These are phyloP conservation scores for Hippophae gyantsensis DNA, from an alignment of 306 rosid species.

Conservation along the genomic window DNA sequence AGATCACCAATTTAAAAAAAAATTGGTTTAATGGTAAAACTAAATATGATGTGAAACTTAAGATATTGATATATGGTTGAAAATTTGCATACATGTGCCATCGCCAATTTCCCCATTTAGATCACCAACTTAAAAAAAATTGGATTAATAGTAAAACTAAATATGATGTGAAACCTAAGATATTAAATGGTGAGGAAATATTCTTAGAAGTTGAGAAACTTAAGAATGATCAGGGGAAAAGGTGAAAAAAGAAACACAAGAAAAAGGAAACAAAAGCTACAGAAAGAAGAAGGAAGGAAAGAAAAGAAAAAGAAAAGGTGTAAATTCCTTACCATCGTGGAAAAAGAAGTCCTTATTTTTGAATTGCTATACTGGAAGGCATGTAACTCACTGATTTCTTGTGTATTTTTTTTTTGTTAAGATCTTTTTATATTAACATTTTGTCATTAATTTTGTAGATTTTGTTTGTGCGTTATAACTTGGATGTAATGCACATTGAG, in stretches of 20 bases:
- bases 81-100: background rate
- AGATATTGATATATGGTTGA: background rate
- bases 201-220: background rate
- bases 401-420: too few species aligned
- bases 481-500: background rate
- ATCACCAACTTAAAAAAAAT: background rate
- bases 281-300: background rate
- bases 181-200: background rate
- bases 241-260: too few species aligned
- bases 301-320: background rate
- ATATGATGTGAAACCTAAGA: background rate
- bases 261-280: background rate
- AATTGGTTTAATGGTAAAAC: background rate
- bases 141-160: background rate
- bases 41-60: too few species aligned
- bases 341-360: too few species aligned
- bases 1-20: background rate
- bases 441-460: too few species aligned
- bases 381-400: too few species aligned
- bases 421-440: too few species aligned
- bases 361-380: too few species aligned
- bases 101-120: background rate
- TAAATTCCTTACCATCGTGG: too few species aligned
- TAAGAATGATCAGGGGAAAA: background rate
- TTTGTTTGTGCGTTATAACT: too few species aligned